Conservation (phyloP, 1,284 basidiomycete genomes). For the Heterobasidion parviporum region DNA sequence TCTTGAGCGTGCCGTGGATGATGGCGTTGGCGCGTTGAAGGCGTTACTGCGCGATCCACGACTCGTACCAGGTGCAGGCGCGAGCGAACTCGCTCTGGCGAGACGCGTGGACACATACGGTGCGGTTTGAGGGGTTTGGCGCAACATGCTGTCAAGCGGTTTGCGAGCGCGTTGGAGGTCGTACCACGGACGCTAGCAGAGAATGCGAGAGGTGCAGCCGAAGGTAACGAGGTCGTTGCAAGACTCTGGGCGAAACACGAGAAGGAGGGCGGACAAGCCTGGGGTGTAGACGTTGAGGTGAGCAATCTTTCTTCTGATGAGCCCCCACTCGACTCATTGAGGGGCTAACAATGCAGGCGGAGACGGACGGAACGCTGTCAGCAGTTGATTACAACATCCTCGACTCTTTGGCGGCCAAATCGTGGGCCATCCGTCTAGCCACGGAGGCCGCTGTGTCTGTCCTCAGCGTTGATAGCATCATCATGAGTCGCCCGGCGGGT, state of each 20-base stretch:
- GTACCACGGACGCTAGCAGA: slow-evolving; percentile 92
- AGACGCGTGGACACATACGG: slow-evolving; percentile 82
- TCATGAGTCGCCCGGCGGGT: slow-evolving; percentile 92
- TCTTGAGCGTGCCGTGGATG: slow-evolving; percentile 90
- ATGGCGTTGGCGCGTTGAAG: slow-evolving; percentile 97
- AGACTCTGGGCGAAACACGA: slow-evolving; percentile 88
- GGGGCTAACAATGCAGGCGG: slow-evolving; percentile 36
- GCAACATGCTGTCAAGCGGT: slow-evolving; percentile 92
- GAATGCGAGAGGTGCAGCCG: slow-evolving; percentile 86
- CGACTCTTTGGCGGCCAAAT: slow-evolving; percentile 83
- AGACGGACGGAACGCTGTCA: slow-evolving; percentile 67
- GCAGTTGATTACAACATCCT: slow-evolving; percentile 61
- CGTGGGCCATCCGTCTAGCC: slow-evolving; percentile 83
- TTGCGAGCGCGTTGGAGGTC: slow-evolving; percentile 87
- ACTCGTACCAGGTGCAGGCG: slow-evolving; percentile 91
- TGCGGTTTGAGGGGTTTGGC: slow-evolving; percentile 82
- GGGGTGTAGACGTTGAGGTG: slow-evolving; percentile 94
- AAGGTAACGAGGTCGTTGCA: slow-evolving; percentile 89
- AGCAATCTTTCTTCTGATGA: slow-evolving; percentile 10
- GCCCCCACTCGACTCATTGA: not conserved
- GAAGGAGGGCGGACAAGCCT: slow-evolving; percentile 53
- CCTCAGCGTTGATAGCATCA: slow-evolving; percentile 94
- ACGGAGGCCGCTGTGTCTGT: slow-evolving; percentile 94
- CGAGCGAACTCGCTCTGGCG: slow-evolving; percentile 88
- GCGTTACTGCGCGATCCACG: slow-evolving; percentile 85